These are phyloP conservation scores for Vitis riparia DNA, from an alignment of 164 flowering plant genomes.

Conservation along the genomic window DNA sequence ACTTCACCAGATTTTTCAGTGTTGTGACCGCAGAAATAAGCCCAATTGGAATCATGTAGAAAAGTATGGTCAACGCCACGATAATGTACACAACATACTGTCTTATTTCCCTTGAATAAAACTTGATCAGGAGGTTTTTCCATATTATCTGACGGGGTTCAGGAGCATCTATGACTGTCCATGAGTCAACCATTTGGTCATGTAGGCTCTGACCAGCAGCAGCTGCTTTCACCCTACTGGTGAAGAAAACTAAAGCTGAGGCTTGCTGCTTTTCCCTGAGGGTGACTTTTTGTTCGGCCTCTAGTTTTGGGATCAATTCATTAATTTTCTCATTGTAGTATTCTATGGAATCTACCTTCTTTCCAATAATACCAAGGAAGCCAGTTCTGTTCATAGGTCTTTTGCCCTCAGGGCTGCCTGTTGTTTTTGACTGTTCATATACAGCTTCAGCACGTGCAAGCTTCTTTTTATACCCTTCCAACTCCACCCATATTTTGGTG, in stretches of 20 bases:
- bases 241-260: conserved; percentile 78
- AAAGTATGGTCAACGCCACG: conserved; percentile 68
- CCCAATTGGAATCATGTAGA: conserved; percentile 86
- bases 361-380: conserved; percentile 72
- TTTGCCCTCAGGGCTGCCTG: conserved; percentile 54
- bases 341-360: conserved; percentile 73
- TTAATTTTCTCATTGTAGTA: conserved; percentile 70
- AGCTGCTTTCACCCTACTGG: conserved; percentile 61
- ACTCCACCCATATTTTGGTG: conserved; percentile 63
- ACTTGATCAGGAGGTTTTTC: conserved; percentile 63
- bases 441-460: conserved; percentile 79
- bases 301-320: conserved; percentile 62
- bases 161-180: conserved; percentile 84
- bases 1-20: conserved; percentile 58
- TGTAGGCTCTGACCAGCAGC: conserved; percentile 79
- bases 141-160: conserved; percentile 78
- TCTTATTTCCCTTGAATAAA: conserved; percentile 57
- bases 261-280: conserved; percentile 66
- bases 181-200: conserved; percentile 59
- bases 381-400: conserved; percentile 71
- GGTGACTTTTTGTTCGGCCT: conserved; percentile 72
- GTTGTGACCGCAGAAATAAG: conserved; percentile 89
- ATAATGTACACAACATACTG: conserved; percentile 59
- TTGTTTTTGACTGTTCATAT: conserved; percentile 50
- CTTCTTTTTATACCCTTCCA: conserved; percentile 78